Evolutionary conservation across 2,329 filamentous ascomycete species (phyloP), one percentile per base, ranked within the genome.

Genomic region (Alternaria novae-zelandiae): DNA sequence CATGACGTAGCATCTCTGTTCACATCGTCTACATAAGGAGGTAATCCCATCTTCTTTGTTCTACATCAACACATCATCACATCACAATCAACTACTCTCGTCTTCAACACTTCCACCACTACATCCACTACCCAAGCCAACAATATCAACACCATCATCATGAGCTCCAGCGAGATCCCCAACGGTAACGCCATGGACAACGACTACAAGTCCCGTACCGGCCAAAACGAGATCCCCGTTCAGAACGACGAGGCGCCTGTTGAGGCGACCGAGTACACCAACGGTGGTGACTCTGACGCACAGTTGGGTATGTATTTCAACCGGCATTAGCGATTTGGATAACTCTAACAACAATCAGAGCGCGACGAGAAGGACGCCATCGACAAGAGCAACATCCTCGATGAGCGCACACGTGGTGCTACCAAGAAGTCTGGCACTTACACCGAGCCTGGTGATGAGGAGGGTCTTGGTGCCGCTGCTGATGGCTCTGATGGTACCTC

Each of bases 361-460:
- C 76, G 75, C 8, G 85, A 86, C 56, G 85, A 86, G 21, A 74
- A 74, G 3, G 83, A 85, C 3, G 84, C 84, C 4, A 85, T 86
- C 46, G 81, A 86, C 57, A 59, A 80, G 64, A 71, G 63, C 57
- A 86, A 86, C 65, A 85, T 86, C 43, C 68, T 86, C 6, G 77
- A 81, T 4, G 76, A 74, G 25, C 82, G 83, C 28, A 86, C 84
- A 8, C 79, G 84, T 17, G 83, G 84, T 59, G 84, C 83, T 0
- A 72, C 82, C 0, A 84, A 84, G 77, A 36, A 76, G 44, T 64
- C 75, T 36, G 83, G 84, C 17, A 77, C 78, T 0, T 86, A 86
- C 68, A 66, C 72, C 1, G 84, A 86, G 79, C 85, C 84, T n/a
- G 82, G 83, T 28, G 85, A 86, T 67, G 83, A 86, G 59, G 84